Conservation (phyloP, 108 stramenopile species). For the Pseudonitzschia multiseries region DNA sequence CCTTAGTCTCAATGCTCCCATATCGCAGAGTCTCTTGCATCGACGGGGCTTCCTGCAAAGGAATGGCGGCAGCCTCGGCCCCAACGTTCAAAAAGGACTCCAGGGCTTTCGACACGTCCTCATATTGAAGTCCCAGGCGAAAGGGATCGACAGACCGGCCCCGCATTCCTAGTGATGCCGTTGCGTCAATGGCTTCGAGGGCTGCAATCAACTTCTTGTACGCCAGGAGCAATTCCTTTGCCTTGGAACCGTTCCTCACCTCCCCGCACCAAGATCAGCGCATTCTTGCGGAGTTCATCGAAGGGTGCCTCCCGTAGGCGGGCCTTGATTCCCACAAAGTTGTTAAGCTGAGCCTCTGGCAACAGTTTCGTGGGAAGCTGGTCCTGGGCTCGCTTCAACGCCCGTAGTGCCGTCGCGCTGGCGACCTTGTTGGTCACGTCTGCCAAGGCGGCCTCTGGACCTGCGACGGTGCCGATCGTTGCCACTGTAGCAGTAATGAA, state of each 20-base stretch:
- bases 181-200: constrained; percentile 50
- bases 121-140: constrained; percentile 23
- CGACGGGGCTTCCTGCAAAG: neutral
- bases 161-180: constrained; percentile 44
- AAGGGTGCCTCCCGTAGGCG: constrained; percentile 46
- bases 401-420: constrained; percentile 47
- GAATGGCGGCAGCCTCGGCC: neutral
- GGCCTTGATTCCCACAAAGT: constrained; percentile 42
- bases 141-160: constrained; percentile 27
- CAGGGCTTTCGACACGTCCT: constrained; percentile 17
- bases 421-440: constrained; percentile 70
- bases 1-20: neutral
- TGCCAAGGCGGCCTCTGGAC: constrained; percentile 30
- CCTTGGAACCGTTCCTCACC: constrained; percentile 64
- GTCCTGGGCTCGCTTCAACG: constrained; percentile 42
- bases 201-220: constrained; percentile 47
- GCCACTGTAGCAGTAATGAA: neutral
- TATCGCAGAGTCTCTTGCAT: neutral
- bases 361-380: constrained; percentile 25
- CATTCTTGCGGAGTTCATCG: constrained; percentile 44
- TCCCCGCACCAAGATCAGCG: constrained; percentile 40
- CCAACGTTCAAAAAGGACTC: constrained; percentile 29
- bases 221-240: constrained; percentile 25
- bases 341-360: constrained; percentile 19
- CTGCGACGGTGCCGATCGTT: neutral